phyloP scores from a whole-genome alignment of 2,329 filamentous ascomycete genomes.

The Pseudopithomyces chartarum region DNA sequence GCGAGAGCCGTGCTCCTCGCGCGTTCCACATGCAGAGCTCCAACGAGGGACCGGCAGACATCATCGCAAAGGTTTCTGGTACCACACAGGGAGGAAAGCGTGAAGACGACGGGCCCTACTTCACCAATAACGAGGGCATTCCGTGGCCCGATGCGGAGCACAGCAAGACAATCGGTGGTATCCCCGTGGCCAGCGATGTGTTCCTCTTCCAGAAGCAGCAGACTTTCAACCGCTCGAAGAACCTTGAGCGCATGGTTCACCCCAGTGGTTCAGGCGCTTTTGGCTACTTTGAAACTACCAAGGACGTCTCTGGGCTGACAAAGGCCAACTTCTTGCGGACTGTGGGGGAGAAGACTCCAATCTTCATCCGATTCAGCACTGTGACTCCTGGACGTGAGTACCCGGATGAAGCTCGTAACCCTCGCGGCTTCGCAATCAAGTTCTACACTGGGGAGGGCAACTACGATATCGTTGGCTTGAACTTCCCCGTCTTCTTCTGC shows the following conservation, averaged over 20 bases:
- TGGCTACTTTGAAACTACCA: slow-evolving; percentile 54
- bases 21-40: slow-evolving; percentile 46
- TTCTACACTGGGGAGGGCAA: slow-evolving; percentile 60
- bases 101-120: slow-evolving; percentile 57
- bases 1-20: slow-evolving; percentile 46
- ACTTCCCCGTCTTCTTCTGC: slow-evolving; percentile 52
- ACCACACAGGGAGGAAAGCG: slow-evolving; percentile 52
- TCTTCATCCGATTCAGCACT: slow-evolving; percentile 53
- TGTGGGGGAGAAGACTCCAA: slow-evolving; percentile 49
- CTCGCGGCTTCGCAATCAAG: slow-evolving; percentile 57
- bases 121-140: slow-evolving; percentile 61
- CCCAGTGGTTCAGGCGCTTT: slow-evolving; percentile 52
- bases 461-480: slow-evolving; percentile 56
- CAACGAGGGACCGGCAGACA: slow-evolving; percentile 59
- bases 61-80: slow-evolving; percentile 58
- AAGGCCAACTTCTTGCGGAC: slow-evolving; percentile 50
- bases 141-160: slow-evolving; percentile 57
- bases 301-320: slow-evolving; percentile 42
- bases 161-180: slow-evolving; percentile 59
- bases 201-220: slow-evolving; percentile 62
- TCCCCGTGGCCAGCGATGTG: slow-evolving; percentile 57
- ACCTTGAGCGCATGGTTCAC: slow-evolving; percentile 51
- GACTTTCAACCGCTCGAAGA: slow-evolving; percentile 62
- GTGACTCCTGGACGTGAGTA: slow-evolving; percentile 51
- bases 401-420: slow-evolving; percentile 55